phyloP scores from a whole-genome alignment of 164 flowering plant genomes.

The Berberis thunbergii region DNA sequence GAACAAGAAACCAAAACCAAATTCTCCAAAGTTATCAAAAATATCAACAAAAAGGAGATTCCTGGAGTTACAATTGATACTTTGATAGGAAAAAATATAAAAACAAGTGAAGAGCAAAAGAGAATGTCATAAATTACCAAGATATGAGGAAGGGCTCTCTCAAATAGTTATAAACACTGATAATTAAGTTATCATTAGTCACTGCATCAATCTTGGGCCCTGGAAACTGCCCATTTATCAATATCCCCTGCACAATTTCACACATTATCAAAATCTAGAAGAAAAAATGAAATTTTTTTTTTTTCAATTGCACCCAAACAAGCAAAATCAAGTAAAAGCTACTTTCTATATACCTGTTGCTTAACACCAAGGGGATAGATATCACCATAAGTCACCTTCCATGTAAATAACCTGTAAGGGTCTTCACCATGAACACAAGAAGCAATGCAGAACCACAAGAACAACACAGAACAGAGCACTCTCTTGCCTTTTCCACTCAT shows the following conservation, averaged over 20 bases:
- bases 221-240: conserved; percentile 98
- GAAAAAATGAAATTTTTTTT: background rate
- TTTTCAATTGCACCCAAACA: background rate
- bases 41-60: too few species aligned
- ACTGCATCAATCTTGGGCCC: conserved; percentile 88
- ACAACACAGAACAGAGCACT: background rate
- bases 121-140: conserved; percentile 36
- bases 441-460: conserved; percentile 2
- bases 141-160: conserved; percentile 91
- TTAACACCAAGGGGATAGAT: conserved; percentile 6
- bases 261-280: background rate
- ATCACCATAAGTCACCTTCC: conserved; percentile 7
- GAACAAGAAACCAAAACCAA: too few species aligned
- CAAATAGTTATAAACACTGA: conserved; percentile 76
- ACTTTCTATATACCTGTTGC: conserved; percentile 3
- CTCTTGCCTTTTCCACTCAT: background rate
- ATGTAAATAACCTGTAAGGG: conserved; percentile 10
- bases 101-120: background rate
- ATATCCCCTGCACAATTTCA: conserved; percentile 61
- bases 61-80: too few species aligned
- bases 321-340: background rate
- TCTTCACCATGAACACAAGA: conserved; percentile 6
- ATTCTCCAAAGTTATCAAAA: too few species aligned
- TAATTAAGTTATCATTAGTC: conserved; percentile 85
- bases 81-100: background rate